Evolutionary conservation across 352 stramenopile species (phyloP).

Genomic region (Phytophthora hybrid): DNA sequence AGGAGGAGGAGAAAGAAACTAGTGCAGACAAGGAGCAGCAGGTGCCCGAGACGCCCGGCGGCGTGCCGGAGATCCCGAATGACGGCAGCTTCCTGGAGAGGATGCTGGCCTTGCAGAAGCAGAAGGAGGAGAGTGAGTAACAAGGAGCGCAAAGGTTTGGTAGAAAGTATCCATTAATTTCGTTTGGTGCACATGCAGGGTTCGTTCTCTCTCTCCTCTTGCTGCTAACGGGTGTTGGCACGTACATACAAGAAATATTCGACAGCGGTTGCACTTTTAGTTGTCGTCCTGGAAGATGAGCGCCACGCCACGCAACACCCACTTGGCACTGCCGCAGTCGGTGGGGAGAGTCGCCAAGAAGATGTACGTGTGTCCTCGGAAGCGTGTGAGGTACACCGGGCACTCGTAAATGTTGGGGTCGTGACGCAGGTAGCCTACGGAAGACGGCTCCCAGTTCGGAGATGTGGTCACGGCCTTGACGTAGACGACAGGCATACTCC

Average conservation of each 20-base stretch:
- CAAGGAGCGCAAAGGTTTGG: neutral
- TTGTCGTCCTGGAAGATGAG: slow-evolving; percentile 97
- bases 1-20: slow-evolving; percentile 27
- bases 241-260: slow-evolving; percentile 20
- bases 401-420: slow-evolving; percentile 95
- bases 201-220: slow-evolving; percentile 2
- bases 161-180: slow-evolving; percentile 13
- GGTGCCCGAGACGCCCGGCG: slow-evolving; percentile 67
- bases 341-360: slow-evolving; percentile 96
- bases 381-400: slow-evolving; percentile 97
- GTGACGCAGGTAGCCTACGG: slow-evolving; percentile 96
- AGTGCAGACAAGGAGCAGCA: slow-evolving; percentile 24
- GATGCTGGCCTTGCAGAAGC: slow-evolving; percentile 74
- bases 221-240: slow-evolving; percentile 15
- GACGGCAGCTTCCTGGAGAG: slow-evolving; percentile 82
- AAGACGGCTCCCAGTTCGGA: slow-evolving; percentile 93
- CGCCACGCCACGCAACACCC: slow-evolving; percentile 94
- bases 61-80: slow-evolving; percentile 80
- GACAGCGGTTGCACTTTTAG: slow-evolving; percentile 48
- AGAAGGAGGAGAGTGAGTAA: slow-evolving; percentile 40
- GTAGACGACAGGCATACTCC: slow-evolving; percentile 94
- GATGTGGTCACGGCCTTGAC: slow-evolving; percentile 96
- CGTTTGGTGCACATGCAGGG: slow-evolving; percentile 22
- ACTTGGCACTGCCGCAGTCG: slow-evolving; percentile 92
- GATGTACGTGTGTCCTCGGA: slow-evolving; percentile 96